A percentile compares a stretch with the other conserved stretches of the same genome.
These are phyloP conservation scores for Diaporthe sp. DNA, from an alignment of 2,329 filamentous ascomycete species.

Conservation along the genomic window DNA sequence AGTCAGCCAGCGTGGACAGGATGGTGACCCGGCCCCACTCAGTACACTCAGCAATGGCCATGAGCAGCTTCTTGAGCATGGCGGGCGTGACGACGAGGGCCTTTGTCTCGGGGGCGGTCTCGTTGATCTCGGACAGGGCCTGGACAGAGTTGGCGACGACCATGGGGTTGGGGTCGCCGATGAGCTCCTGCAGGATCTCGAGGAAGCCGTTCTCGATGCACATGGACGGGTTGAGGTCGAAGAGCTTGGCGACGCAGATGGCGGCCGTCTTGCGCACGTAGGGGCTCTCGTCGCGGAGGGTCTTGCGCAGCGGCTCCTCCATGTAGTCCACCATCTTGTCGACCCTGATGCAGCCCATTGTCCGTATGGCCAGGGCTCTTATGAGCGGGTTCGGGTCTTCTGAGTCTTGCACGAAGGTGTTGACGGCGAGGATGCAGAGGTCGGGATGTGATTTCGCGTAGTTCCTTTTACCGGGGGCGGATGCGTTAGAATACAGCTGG, in stretches of 20 bases:
- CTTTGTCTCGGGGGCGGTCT: slow-evolving; percentile 90
- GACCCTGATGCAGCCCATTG: slow-evolving; percentile 98
- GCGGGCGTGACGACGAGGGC: slow-evolving; percentile 85
- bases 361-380: slow-evolving; percentile 92
- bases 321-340: slow-evolving; percentile 99
- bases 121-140: slow-evolving; percentile 89
- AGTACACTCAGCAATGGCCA: slow-evolving; percentile 97
- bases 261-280: slow-evolving; percentile 99
- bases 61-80: slow-evolving; percentile 93
- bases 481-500: slow-evolving; percentile 41
- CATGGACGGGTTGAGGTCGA: slow-evolving; percentile 91
- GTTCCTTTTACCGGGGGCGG: slow-evolving; percentile 74
- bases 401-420: slow-evolving; percentile 98
- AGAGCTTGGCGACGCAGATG: slow-evolving; percentile 97
- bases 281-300: slow-evolving; percentile 94
- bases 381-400: slow-evolving; percentile 98
- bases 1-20: slow-evolving; percentile 88
- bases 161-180: slow-evolving; percentile 98
- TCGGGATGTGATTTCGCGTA: slow-evolving; percentile 99
- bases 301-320: slow-evolving; percentile 97
- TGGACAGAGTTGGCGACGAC: slow-evolving; percentile 98
- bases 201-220: slow-evolving; percentile 98
- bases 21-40: slow-evolving; percentile 99
- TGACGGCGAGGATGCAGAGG: slow-evolving; percentile 97
- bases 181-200: slow-evolving; percentile 92